phyloP scores from a whole-genome alignment of 2,329 filamentous ascomycete species.

The Venturia oleaginea region DNA sequence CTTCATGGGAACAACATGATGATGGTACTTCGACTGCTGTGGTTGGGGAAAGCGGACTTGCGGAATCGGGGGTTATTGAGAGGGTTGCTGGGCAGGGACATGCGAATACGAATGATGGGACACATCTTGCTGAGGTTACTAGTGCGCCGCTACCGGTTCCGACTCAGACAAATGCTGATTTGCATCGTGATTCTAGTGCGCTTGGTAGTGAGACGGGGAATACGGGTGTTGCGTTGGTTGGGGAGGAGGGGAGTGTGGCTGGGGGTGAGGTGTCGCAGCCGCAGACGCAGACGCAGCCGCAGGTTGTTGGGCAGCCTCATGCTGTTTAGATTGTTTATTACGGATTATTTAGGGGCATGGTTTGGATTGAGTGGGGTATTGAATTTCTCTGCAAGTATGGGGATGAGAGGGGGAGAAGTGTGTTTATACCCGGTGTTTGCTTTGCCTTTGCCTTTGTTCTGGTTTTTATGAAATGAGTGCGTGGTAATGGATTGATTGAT shows the following conservation, averaged over 20 bases:
- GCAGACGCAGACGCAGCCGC: too few relatives aligned
- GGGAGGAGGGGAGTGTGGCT: not conserved
- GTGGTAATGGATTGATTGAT: not conserved
- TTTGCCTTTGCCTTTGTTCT: not conserved
- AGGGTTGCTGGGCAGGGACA: not conserved
- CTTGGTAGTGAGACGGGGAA: not conserved
- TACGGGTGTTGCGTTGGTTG: not conserved
- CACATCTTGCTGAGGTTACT: not conserved
- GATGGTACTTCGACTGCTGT: not conserved
- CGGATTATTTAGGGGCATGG: too few relatives aligned
- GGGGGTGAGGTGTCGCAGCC: not conserved
- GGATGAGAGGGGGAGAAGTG: not conserved
- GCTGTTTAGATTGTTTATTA: not conserved
- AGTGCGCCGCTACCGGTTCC: not conserved
- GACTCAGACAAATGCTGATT: not conserved
- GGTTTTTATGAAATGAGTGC: too few relatives aligned
- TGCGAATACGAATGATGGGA: not conserved
- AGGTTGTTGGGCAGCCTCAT: conserved; percentile 1
- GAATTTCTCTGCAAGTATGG: not conserved
- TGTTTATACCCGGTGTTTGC: not conserved
- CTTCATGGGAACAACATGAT: not conserved
- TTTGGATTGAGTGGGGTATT: not conserved
- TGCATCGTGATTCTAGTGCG: not conserved
- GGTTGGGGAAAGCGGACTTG: not conserved
- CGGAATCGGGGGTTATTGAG: not conserved